These are phyloP conservation scores for Gilbertella persicaria DNA, from an alignment of 371 early-diverging fungal genomes.

Conservation along the genomic window DNA sequence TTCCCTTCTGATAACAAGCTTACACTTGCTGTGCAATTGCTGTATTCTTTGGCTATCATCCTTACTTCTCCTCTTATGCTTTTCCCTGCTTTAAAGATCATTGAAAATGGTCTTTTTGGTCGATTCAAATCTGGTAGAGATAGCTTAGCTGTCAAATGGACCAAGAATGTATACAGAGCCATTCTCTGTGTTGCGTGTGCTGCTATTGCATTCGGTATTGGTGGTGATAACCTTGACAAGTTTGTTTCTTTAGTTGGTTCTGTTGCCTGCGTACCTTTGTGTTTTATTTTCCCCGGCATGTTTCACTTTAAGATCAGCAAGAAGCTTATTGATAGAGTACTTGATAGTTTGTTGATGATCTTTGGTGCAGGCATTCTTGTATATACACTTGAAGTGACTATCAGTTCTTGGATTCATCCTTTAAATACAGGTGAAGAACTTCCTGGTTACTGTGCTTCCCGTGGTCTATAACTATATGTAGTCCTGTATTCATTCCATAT, in stretches of 20 bases:
- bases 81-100: conserved; percentile 76
- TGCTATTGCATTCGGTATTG: conserved; percentile 58
- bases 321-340: conserved; percentile 21
- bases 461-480: background rate
- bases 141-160: conserved; percentile 56
- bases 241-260: conserved; percentile 64
- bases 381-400: conserved; percentile 36
- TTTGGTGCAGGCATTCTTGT: conserved; percentile 59
- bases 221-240: conserved; percentile 70
- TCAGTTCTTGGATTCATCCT: conserved; percentile 32
- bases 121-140: conserved; percentile 35
- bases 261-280: conserved; percentile 52
- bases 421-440: conserved; percentile 4
- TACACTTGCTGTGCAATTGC: conserved; percentile 59
- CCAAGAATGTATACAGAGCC: conserved; percentile 65
- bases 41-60: conserved; percentile 78
- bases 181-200: conserved; percentile 50
- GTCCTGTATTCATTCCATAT: background rate
- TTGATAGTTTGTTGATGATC: conserved; percentile 42
- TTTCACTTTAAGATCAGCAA: conserved; percentile 62
- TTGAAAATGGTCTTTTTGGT: conserved; percentile 58
- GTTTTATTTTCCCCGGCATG: conserved; percentile 72
- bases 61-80: conserved; percentile 70
- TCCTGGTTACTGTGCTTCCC: conserved; percentile 7
- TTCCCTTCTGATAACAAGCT: conserved; percentile 54